These are phyloP conservation scores for Musa troglodytarum DNA, from an alignment of 176 grass and related monocot genomes.

Conservation along the genomic window DNA sequence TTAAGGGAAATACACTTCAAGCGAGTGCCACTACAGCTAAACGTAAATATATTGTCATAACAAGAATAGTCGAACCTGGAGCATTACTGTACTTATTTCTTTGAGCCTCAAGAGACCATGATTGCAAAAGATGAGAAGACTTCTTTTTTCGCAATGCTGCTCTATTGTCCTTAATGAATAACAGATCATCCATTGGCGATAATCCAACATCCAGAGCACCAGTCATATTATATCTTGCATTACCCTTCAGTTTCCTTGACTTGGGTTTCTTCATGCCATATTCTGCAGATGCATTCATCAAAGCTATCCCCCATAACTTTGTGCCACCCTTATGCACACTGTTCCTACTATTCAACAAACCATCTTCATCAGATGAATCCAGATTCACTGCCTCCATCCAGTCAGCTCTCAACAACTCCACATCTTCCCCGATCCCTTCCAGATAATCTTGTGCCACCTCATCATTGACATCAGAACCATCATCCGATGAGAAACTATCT, in stretches of 20 bases:
- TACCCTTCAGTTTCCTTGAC: slow-evolving; percentile 28
- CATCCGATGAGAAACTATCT: slow-evolving; percentile 10
- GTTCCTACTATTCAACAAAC: slow-evolving; percentile 23
- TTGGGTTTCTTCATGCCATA: slow-evolving; percentile 68
- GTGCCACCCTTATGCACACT: slow-evolving; percentile 15
- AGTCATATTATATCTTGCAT: slow-evolving; percentile 1
- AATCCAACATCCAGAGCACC: slow-evolving; percentile 27
- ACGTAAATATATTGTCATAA: background rate
- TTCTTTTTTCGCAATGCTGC: slow-evolving; percentile 30
- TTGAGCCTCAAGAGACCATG: slow-evolving; percentile 53
- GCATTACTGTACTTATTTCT: slow-evolving; percentile 37
- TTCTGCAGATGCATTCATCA: slow-evolving; percentile 59
- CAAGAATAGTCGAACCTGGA: slow-evolving; percentile 29
- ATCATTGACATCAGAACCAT: slow-evolving; percentile 43
- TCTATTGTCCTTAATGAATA: slow-evolving; percentile 51
- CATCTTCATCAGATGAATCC: slow-evolving; percentile 49
- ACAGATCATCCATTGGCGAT: slow-evolving; percentile 43
- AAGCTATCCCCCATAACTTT: slow-evolving; percentile 42
- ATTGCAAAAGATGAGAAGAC: slow-evolving; percentile 53
- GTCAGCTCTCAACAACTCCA: slow-evolving; percentile 40
- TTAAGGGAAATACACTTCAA: background rate
- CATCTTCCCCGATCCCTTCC: slow-evolving; percentile 51
- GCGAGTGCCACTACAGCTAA: too few relatives aligned
- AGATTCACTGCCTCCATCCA: slow-evolving; percentile 41
- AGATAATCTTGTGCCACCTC: slow-evolving; percentile 75